Evolutionary conservation across 805 yeast genomes (phyloP), one percentile per base, ranked within the genome.

Genomic region (Metschnikowia cerradonensis): DNA sequence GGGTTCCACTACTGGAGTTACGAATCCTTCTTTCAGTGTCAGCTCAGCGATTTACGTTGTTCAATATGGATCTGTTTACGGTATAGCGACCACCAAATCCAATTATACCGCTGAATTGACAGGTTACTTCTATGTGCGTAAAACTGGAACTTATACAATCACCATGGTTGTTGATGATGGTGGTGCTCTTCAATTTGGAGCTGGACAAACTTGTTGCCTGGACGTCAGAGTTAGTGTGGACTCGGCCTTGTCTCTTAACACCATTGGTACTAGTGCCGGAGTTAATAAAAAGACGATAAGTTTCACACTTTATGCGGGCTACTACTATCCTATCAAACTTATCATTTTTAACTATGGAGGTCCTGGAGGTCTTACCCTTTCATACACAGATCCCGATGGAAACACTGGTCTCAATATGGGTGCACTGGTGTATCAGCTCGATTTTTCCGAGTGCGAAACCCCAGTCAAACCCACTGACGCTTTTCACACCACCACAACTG

Each of bases 131-230:
- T 23, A 39, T 7, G 56, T 48, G 4, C 36, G 33, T 2, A 15
- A 34, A 8, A 22, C 52, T 11, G 56, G 56, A 30, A 22, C 6
- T 11, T 55, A 55, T 48, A 43, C 49, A 3, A 49, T 55, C 39
- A 45, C 41, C 31, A 19, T 52, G 41, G 14, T 4, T 3, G 53
- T 53, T 13, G 59, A 55, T 22, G 54, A 55, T 37, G 59, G 57
- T 26, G 58, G 48, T 2, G 47, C 49, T 6, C 26, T 55, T 19
- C 50, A 46, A n/a, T 43, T 55, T 15, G 54, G 58, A 6, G 51
- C 52, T 2, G 58, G 52, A 3, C 35, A 22, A 7, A 30, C 48
- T 1, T 55, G 58, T 34, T 55, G 58, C 47, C 47, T 49, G 31
- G 48, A 52, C 20, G 49, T 49, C 3, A 13, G 8, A 8, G 37